Evolutionary conservation across 371 early-diverging fungal genomes (phyloP).

Genomic region (Paraphysoderma sedebokerense): DNA sequence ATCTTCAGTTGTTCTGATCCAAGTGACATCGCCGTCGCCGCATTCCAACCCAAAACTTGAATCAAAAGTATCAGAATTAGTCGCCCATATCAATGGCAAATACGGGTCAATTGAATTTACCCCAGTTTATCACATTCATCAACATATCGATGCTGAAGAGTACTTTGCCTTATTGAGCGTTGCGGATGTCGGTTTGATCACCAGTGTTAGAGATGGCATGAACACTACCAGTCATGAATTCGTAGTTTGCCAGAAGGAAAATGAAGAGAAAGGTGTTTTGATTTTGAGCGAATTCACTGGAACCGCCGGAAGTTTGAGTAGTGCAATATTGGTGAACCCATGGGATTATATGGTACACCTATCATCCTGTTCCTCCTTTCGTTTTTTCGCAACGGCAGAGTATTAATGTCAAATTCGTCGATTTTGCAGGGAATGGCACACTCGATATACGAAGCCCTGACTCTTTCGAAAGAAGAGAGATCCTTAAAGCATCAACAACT

Average conservation of each 20-base stretch:
- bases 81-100: slow-evolving; percentile 30
- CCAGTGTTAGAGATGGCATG: slow-evolving; percentile 91
- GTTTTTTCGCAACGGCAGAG: not conserved
- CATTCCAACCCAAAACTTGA: slow-evolving; percentile 30
- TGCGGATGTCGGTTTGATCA: slow-evolving; percentile 84
- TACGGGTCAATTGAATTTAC: slow-evolving; percentile 32
- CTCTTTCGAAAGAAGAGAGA: slow-evolving; percentile 50
- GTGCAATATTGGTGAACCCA: slow-evolving; percentile 73
- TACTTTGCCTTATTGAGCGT: slow-evolving; percentile 77
- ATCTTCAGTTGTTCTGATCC: slow-evolving; percentile 57
- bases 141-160: slow-evolving; percentile 68
- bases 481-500: slow-evolving; percentile 25
- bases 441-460: slow-evolving; percentile 61
- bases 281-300: slow-evolving; percentile 91
- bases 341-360: slow-evolving; percentile 48
- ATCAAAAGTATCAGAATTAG: slow-evolving; percentile 23
- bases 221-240: slow-evolving; percentile 93
- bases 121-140: slow-evolving; percentile 44
- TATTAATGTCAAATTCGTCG: too few relatives aligned
- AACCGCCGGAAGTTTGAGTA: slow-evolving; percentile 78
- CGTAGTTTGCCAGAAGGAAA: slow-evolving; percentile 69
- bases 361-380: not conserved
- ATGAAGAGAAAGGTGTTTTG: slow-evolving; percentile 66
- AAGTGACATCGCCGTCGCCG: slow-evolving; percentile 46
- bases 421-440: slow-evolving; percentile 52